Conservation (phyloP, 2,329 filamentous ascomycete genomes). For the Pyrenophora graminea region DNA sequence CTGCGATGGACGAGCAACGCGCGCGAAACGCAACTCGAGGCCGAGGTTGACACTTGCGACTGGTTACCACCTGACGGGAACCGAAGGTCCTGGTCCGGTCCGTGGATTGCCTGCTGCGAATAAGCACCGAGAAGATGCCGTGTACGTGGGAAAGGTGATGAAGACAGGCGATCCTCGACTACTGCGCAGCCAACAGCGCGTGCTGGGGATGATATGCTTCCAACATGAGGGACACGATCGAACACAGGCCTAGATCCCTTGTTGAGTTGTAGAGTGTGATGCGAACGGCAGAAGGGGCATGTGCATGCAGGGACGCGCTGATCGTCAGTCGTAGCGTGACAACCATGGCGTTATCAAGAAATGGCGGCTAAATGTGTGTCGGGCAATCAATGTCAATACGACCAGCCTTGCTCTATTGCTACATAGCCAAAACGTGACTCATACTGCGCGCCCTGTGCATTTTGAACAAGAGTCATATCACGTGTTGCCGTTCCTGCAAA, state of each 20-base stretch:
- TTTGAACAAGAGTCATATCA: constrained; percentile 1
- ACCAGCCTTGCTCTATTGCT: too few species aligned
- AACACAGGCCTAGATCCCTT: background rate
- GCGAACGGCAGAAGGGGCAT: background rate
- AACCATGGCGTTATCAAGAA: background rate
- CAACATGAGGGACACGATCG: background rate
- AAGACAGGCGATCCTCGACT: background rate
- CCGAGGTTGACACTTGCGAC: constrained; percentile 18
- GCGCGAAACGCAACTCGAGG: constrained; percentile 7
- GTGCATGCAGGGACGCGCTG: constrained; percentile 6
- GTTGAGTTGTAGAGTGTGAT: background rate
- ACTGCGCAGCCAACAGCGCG: constrained; percentile 3
- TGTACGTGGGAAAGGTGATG: too few species aligned
- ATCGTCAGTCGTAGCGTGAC: constrained; percentile 2
- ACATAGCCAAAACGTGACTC: too few species aligned
- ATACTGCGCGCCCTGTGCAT: too few species aligned
- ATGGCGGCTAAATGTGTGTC: too few species aligned
- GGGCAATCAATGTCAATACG: too few species aligned
- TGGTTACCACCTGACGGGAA: constrained; percentile 7
- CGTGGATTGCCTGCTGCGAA: constrained; percentile 7
- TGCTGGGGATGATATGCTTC: background rate
- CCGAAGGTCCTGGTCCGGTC: constrained; percentile 4
- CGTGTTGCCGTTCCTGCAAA: background rate
- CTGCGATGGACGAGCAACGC: constrained; percentile 5
- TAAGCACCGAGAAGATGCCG: constrained; percentile 13